phyloP scores from a whole-genome alignment of 106 monocot species.

The Dendrobium officinale region DNA sequence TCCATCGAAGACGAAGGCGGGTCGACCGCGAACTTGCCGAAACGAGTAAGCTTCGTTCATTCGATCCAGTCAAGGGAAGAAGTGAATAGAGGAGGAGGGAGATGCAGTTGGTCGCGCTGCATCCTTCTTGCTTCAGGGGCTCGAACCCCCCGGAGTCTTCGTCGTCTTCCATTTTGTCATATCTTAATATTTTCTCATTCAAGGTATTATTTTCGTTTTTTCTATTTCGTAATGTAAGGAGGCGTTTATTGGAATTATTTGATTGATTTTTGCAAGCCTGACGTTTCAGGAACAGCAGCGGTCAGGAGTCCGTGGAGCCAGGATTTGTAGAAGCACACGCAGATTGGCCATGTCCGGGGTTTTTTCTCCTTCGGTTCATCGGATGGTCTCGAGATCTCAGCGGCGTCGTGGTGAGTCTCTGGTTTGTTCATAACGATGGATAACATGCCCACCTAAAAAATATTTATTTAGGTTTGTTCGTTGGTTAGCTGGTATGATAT shows the following conservation, averaged over 20 bases:
- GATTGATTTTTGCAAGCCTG: neutral
- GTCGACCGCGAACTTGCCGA: too few relatives aligned
- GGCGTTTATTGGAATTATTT: neutral
- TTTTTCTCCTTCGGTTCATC: neutral
- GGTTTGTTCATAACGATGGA: neutral
- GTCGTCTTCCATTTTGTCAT: neutral
- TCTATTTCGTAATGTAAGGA: neutral
- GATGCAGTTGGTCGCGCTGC: conserved; percentile 4
- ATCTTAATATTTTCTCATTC: neutral
- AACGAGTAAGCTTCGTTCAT: neutral
- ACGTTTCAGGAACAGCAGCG: neutral
- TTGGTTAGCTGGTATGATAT: neutral
- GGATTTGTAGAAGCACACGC: neutral
- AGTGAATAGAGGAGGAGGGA: neutral
- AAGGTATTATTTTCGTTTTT: conserved; percentile 4
- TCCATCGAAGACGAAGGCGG: neutral
- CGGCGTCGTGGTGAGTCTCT: neutral
- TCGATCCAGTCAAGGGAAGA: neutral
- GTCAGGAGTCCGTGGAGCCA: neutral
- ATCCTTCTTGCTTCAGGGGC: conserved; percentile 2
- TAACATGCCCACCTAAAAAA: neutral
- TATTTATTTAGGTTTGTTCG: neutral
- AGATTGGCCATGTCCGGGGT: neutral
- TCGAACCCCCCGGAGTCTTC: neutral
- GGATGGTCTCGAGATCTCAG: neutral